Conservation (phyloP, 2,329 filamentous ascomycete species). For the Calonectria crousiana region DNA sequence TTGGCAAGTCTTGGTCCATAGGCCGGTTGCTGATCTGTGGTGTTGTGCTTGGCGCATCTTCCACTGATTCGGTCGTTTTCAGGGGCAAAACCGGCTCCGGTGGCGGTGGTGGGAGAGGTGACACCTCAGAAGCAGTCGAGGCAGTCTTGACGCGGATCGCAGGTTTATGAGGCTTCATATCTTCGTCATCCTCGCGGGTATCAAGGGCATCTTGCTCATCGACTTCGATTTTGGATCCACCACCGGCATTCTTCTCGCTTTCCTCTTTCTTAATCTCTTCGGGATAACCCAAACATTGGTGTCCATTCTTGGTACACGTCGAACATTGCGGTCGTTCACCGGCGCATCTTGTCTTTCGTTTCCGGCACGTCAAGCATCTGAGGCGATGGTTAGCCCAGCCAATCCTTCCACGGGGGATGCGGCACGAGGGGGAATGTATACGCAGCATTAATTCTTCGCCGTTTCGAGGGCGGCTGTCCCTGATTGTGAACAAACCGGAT, state of each 20-base stretch:
- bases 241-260: slow-evolving; percentile 38
- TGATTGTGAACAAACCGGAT: slow-evolving; percentile 88
- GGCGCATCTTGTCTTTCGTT: slow-evolving; percentile 80
- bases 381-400: slow-evolving; percentile 26
- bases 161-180: slow-evolving; percentile 49
- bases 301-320: slow-evolving; percentile 79
- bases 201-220: slow-evolving; percentile 45
- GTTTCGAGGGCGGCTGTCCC: slow-evolving; percentile 83
- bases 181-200: slow-evolving; percentile 51
- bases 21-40: slow-evolving; percentile 22
- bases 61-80: slow-evolving; percentile 22
- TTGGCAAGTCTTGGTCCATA: slow-evolving; percentile 39
- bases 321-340: slow-evolving; percentile 79
- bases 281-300: slow-evolving; percentile 76
- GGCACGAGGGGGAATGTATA: slow-evolving; percentile 58
- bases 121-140: slow-evolving; percentile 25
- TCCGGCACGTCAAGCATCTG: slow-evolving; percentile 69
- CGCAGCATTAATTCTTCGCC: slow-evolving; percentile 83
- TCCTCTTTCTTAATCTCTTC: slow-evolving; percentile 63
- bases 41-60: slow-evolving; percentile 13
- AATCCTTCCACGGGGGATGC: background rate
- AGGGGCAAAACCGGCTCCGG: slow-evolving; percentile 23
- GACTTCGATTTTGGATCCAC: slow-evolving; percentile 24
- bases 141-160: slow-evolving; percentile 24
- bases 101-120: slow-evolving; percentile 10